Base-by-base conservation (phyloP, 306 rosid species). In the Potentilla sterilis region DNA sequence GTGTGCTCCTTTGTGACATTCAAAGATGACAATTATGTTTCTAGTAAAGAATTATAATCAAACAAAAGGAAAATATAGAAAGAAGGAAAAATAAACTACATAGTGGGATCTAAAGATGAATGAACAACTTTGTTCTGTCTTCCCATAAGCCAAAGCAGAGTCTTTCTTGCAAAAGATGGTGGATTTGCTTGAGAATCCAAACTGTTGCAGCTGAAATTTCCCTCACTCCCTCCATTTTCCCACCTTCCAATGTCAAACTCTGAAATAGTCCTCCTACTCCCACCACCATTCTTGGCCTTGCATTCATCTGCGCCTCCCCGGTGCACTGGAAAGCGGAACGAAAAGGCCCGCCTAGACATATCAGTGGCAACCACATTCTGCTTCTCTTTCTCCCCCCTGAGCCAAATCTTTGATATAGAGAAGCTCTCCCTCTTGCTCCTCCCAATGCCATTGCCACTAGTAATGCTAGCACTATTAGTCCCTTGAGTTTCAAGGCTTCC, bases 111-210 rank as follows among this genome's bases (percentile, higher is more conserved):
- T 41, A 79, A 81, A 42, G 88, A 83, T 18, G 96, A 92, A 68
- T 95, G 92, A 79, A 91, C 89, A 81, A 92, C 97, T 90, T 92
- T 96, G 75, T 87, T 92, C 83, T 89, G 97, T 85, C 79, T 90
- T 73, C 98, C 98, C 44, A 87, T 83, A 1, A 96, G 93, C 99
- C 98, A 96, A 79, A 89, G 87, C 78, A 96, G 85, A 70, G 98
- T 92, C 81, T 83, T 90, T 72, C 95, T 89, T 5, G 99, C 96
- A 57, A 96, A 96, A 42, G 98, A 96, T 47, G 97, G 93, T 4
- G 88, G 87, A 54, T 88, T 95, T 28, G 87, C 75, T 75, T 90
- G 92, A 64, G 89, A 95, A 79, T 95, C 99, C 82, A 86, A 73
- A 74, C 97, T 95, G 74, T 86, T 81, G 52, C 88, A 73, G 58